These are phyloP conservation scores for Verticillium longisporum DNA, from an alignment of 2,329 filamentous ascomycete species.

Conservation along the genomic window DNA sequence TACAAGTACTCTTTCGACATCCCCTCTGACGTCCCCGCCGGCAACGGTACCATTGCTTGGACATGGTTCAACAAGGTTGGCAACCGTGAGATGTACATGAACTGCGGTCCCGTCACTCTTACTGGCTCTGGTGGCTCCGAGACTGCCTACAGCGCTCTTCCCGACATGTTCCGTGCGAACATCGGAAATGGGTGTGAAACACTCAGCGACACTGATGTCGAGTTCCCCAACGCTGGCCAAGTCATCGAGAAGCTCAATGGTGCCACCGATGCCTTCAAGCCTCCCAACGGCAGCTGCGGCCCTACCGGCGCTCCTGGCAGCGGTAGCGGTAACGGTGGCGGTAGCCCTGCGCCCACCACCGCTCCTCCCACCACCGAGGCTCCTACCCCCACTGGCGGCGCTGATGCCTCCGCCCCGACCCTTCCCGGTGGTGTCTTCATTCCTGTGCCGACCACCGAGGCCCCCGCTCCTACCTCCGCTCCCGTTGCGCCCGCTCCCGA, in stretches of 20 bases:
- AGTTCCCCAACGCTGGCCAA: constrained; percentile 62
- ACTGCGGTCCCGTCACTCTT: constrained; percentile 73
- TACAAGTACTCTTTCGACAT: constrained; percentile 64
- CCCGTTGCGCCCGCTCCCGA: no score
- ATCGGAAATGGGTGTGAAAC: constrained; percentile 52
- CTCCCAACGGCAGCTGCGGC: no score
- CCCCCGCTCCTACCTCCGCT: constrained; percentile 14
- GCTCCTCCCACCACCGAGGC: constrained; percentile 12
- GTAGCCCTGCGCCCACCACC: constrained; percentile 13
- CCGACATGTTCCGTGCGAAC: constrained; percentile 72
- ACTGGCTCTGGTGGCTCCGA: constrained; percentile 43
- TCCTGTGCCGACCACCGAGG: constrained; percentile 17
- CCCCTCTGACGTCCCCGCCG: constrained; percentile 63
- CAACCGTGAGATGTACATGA: constrained; percentile 97
- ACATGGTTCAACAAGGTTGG: constrained; percentile 92
- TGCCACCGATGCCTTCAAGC: no score
- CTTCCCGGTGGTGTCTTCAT: constrained; percentile 33
- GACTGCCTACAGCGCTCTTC: constrained; percentile 54
- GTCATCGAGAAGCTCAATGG: constrained; percentile 46
- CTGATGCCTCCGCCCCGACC: constrained; percentile 6
- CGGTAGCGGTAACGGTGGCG: no score
- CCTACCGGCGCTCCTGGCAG: no score
- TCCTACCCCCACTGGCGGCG: constrained; percentile 13
- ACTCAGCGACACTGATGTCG: constrained; percentile 45
- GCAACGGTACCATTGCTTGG: constrained; percentile 80